Evolutionary conservation across 768 basidiomycete species (phyloP).

Genomic region (Tulasnella sp.): DNA sequence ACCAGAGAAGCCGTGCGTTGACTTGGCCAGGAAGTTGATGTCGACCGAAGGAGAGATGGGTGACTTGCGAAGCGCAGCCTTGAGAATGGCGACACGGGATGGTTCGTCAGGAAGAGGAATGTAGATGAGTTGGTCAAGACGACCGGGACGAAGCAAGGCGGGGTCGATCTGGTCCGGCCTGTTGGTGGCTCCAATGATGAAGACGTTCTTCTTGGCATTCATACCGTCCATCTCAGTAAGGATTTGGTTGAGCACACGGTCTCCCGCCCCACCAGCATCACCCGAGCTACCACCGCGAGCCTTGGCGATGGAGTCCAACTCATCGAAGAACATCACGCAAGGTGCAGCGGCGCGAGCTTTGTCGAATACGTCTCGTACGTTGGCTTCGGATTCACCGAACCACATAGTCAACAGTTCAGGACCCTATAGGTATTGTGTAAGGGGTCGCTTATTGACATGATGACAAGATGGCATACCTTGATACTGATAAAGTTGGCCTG

Average conservation of each 20-base stretch:
- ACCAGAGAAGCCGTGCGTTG: constrained; percentile 96
- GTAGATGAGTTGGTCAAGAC: constrained; percentile 98
- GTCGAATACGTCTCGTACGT: constrained; percentile 98
- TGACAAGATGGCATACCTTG: constrained; percentile 44
- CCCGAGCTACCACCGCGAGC: constrained; percentile 76
- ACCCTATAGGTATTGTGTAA: constrained; percentile 37
- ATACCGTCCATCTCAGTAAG: constrained; percentile 99
- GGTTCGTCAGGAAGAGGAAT: constrained; percentile 95
- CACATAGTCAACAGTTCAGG: constrained; percentile 99
- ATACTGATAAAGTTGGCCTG: constrained; percentile 99
- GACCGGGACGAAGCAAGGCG: constrained; percentile 88
- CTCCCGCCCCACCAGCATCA: constrained; percentile 92
- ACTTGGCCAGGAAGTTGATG: constrained; percentile 74
- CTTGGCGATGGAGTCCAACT: constrained; percentile 98
- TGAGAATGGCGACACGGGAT: constrained; percentile 83
- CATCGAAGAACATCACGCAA: constrained; percentile 99
- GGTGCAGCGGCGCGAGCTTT: constrained; percentile 98
- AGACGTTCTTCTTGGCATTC: constrained; percentile 98
- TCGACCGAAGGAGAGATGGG: constrained; percentile 76
- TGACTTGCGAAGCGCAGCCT: constrained; percentile 82
- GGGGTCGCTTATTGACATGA: neutral
- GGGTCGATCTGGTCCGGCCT: constrained; percentile 92
- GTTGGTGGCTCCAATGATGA: constrained; percentile 95
- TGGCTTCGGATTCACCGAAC: constrained; percentile 99
- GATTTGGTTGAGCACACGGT: constrained; percentile 95